These are phyloP conservation scores for Marsdenia floribunda DNA, from an alignment of 257 asterid species.

Conservation along the genomic window DNA sequence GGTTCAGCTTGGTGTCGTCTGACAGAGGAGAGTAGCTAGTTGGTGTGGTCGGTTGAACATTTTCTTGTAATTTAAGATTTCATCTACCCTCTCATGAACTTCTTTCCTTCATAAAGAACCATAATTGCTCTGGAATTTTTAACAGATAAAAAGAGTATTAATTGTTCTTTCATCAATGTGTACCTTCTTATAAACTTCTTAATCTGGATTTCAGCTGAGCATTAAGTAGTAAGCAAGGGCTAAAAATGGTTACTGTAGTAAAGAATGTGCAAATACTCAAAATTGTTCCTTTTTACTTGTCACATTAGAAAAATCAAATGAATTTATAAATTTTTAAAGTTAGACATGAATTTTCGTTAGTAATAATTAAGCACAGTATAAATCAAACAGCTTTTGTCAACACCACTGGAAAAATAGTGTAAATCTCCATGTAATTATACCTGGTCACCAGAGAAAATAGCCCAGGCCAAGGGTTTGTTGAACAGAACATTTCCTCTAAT, in stretches of 20 bases:
- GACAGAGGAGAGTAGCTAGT: background rate
- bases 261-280: too few relatives aligned
- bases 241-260: too few relatives aligned
- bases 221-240: background rate
- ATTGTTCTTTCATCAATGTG: background rate
- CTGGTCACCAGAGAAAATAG: constrained; percentile 97
- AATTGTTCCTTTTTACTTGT: too few relatives aligned
- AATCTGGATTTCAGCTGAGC: background rate
- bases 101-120: background rate
- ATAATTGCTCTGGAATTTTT: background rate
- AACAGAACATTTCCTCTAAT: constrained; percentile 74
- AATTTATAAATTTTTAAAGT: too few relatives aligned
- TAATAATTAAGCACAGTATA: too few relatives aligned
- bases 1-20: background rate
- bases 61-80: background rate
- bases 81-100: background rate
- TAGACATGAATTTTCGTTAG: too few relatives aligned
- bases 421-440: constrained; percentile 22
- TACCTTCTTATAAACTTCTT: background rate
- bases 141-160: too few relatives aligned
- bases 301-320: too few relatives aligned
- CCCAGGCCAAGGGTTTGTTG: constrained; percentile 95
- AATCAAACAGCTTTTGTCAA: background rate
- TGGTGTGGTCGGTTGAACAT: background rate
- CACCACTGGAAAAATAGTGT: background rate